A percentile compares a stretch with the other conserved stretches of the same genome.
phyloP scores from a whole-genome alignment of 345 rosid species.

The Populus pruinosa region DNA sequence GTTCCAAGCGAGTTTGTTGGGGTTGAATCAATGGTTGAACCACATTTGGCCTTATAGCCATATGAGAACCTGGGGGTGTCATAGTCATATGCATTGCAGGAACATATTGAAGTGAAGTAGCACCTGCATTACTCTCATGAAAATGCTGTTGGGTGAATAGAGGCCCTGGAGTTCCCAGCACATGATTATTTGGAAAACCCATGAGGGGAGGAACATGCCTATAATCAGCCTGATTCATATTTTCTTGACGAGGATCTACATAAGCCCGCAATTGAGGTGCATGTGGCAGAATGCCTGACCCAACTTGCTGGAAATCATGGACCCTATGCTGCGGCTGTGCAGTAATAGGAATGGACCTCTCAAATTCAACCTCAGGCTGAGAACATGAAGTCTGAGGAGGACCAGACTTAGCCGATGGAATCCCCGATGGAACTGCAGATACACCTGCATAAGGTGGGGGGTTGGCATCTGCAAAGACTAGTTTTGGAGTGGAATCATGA shows the following conservation, averaged over 20 bases:
- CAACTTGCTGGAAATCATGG: slow-evolving; percentile 36
- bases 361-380: slow-evolving; percentile 42
- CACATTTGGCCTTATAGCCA: slow-evolving; percentile 41
- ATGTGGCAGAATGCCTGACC: slow-evolving; percentile 24
- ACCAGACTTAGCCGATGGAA: slow-evolving; percentile 32
- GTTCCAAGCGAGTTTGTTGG: slow-evolving; percentile 39
- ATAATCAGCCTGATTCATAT: slow-evolving; percentile 31
- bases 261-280: slow-evolving; percentile 31
- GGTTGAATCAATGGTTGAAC: slow-evolving; percentile 46
- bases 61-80: slow-evolving; percentile 39
- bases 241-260: slow-evolving; percentile 44
- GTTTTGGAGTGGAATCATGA: slow-evolving; percentile 32
- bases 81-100: slow-evolving; percentile 47
- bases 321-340: slow-evolving; percentile 40
- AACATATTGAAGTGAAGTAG: slow-evolving; percentile 40
- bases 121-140: slow-evolving; percentile 25
- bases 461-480: slow-evolving; percentile 27
- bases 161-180: slow-evolving; percentile 33
- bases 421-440: slow-evolving; percentile 35
- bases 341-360: slow-evolving; percentile 30
- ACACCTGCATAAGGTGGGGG: slow-evolving; percentile 34
- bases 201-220: slow-evolving; percentile 35
- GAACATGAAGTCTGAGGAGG: slow-evolving; percentile 36
- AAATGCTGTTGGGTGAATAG: slow-evolving; percentile 39
- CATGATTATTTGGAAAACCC: slow-evolving; percentile 41